Evolutionary conservation across 441 rosid genomes (phyloP).

Genomic region (Pelargonium australe): DNA sequence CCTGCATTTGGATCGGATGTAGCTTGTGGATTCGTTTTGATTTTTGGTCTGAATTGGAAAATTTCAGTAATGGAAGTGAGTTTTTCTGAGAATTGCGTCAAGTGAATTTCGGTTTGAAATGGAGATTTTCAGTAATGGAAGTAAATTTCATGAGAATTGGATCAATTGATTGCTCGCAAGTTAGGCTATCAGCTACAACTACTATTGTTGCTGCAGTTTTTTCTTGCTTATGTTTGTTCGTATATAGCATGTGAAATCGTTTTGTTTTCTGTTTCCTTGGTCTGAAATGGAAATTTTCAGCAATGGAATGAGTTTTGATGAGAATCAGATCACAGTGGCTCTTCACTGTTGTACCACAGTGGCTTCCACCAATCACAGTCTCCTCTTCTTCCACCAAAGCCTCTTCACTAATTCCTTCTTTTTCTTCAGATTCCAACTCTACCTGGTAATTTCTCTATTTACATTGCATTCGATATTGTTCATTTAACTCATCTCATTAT

Average conservation of each 20-base stretch:
- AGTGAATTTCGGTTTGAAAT: neutral
- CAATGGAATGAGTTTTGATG: neutral
- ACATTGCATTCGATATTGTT: too few species aligned
- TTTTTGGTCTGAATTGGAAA: neutral
- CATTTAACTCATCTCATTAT: too few species aligned
- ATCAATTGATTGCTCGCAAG: constrained; percentile 1
- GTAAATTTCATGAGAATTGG: neutral
- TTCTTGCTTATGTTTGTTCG: neutral
- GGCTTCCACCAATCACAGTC: too few species aligned
- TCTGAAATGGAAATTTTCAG: neutral
- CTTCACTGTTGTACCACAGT: too few species aligned
- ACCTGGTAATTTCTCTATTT: too few species aligned
- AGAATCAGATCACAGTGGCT: too few species aligned
- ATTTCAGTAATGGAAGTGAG: neutral
- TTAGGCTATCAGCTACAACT: neutral
- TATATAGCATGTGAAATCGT: neutral
- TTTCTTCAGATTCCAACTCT: too few species aligned
- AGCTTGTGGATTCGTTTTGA: neutral
- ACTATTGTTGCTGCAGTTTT: neutral
- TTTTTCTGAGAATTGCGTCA: neutral
- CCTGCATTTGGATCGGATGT: constrained; percentile 4
- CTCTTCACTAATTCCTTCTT: too few species aligned
- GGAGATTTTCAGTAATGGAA: neutral
- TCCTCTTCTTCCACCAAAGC: too few species aligned
- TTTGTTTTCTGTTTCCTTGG: neutral